Evolutionary conservation across 805 yeast genomes (phyloP).

Genomic region (Pichia eremophila): DNA sequence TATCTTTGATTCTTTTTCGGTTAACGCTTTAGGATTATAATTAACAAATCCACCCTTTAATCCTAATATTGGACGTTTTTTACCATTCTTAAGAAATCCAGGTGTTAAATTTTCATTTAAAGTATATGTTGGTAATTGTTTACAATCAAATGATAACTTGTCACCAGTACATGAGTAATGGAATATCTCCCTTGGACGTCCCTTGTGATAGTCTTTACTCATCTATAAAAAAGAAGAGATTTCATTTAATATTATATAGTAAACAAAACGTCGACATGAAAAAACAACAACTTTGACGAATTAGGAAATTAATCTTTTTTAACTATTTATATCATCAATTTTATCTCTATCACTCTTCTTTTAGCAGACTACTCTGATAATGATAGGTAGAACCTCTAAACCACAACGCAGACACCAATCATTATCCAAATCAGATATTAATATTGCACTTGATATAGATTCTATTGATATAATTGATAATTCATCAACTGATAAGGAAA

Average conservation of each 20-base stretch:
- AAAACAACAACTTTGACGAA: no score
- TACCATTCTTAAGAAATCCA: not conserved
- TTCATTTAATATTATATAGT: no score
- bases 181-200: slow-evolving; percentile 1
- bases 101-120: not conserved
- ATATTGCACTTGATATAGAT: not conserved
- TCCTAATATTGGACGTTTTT: not conserved
- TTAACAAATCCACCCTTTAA: not conserved
- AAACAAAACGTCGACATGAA: no score
- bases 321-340: no score
- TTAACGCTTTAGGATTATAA: not conserved
- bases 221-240: no score
- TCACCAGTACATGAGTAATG: not conserved
- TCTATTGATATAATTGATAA: not conserved
- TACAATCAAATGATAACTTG: not conserved
- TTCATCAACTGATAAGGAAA: not conserved
- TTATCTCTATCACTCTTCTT: no score
- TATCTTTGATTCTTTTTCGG: slow-evolving; percentile 1
- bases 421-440: not conserved
- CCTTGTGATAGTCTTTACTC: no score
- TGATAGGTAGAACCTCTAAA: not conserved
- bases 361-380: no score
- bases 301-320: no score
- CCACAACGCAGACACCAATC: not conserved
- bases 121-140: not conserved